Conservation (phyloP, 2,329 filamentous ascomycete genomes). For the Fusarium palustre region DNA sequence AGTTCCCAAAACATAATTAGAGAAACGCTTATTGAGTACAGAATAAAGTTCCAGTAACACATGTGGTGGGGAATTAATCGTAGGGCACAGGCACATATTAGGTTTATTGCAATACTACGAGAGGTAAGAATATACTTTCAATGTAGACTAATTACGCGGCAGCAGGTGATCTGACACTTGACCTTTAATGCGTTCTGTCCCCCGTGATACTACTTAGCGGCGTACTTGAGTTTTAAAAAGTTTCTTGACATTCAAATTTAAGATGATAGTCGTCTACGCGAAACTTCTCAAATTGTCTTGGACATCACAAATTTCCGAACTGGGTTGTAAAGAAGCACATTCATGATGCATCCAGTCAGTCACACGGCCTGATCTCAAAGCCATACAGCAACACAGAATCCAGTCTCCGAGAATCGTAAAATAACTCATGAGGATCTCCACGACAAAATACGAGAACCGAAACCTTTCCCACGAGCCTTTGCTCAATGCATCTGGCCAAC, state of each 20-base stretch:
- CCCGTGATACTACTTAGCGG: too few relatives aligned
- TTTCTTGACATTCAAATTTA: too few relatives aligned
- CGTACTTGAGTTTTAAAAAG: too few relatives aligned
- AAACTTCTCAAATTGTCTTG: too few relatives aligned
- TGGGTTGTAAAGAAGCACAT: neutral
- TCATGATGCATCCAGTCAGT: neutral
- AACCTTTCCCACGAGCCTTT: too few relatives aligned
- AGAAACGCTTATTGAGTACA: neutral
- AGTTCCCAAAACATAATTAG: neutral
- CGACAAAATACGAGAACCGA: neutral
- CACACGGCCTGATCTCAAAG: neutral
- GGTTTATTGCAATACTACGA: too few relatives aligned
- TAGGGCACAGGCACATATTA: neutral
- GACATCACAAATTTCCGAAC: neutral
- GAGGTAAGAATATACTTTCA: too few relatives aligned
- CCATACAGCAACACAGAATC: neutral
- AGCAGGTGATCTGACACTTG: neutral
- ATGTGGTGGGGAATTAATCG: neutral
- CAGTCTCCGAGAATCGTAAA: neutral
- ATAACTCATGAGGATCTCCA: neutral
- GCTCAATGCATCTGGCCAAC: fast-evolving
- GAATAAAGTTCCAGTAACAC: too few relatives aligned
- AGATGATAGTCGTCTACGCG: too few relatives aligned
- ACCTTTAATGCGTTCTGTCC: neutral
- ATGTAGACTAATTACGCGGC: too few relatives aligned